Evolutionary conservation across 176 grass and related monocot species (phyloP).

Genomic region (Aegilops longissima): DNA sequence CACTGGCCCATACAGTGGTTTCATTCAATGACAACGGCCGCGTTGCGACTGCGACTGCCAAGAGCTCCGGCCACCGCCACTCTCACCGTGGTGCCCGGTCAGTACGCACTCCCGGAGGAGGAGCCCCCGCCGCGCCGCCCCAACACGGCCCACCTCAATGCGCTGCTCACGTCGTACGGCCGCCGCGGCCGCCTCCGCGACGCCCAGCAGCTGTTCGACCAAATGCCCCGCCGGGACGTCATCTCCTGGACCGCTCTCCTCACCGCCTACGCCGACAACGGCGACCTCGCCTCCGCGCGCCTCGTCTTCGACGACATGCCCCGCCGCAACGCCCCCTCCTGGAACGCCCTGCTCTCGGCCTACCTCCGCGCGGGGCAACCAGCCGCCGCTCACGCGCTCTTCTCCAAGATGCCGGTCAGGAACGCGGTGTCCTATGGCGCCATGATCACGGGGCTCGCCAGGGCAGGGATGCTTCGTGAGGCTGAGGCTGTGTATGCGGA

Average conservation of each 20-base stretch:
- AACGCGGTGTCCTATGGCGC: conserved; percentile 63
- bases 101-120: neutral
- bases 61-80: conserved; percentile 12
- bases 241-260: conserved; percentile 77
- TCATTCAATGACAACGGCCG: conserved; percentile 20
- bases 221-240: conserved; percentile 63
- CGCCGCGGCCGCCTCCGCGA: conserved; percentile 49
- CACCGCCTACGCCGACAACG: conserved; percentile 52
- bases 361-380: conserved; percentile 37
- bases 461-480: conserved; percentile 54
- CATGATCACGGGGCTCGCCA: conserved; percentile 55
- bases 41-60: conserved; percentile 31
- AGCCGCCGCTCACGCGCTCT: conserved; percentile 43
- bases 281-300: conserved; percentile 41
- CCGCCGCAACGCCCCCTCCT: conserved; percentile 49
- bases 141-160: conserved; percentile 47
- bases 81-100: neutral
- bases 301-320: conserved; percentile 70
- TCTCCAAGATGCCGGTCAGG: conserved; percentile 47
- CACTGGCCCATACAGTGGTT: neutral
- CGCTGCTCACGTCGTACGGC: conserved; percentile 52
- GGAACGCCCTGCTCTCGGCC: conserved; percentile 63
- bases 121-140: neutral
- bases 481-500: conserved; percentile 42
- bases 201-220: conserved; percentile 61